Percentiles rank a stretch among this genome's conserved stretches.
Evolutionary conservation across 129 eudicot genomes (phyloP).

Genomic region (Escallonia rubra): DNA sequence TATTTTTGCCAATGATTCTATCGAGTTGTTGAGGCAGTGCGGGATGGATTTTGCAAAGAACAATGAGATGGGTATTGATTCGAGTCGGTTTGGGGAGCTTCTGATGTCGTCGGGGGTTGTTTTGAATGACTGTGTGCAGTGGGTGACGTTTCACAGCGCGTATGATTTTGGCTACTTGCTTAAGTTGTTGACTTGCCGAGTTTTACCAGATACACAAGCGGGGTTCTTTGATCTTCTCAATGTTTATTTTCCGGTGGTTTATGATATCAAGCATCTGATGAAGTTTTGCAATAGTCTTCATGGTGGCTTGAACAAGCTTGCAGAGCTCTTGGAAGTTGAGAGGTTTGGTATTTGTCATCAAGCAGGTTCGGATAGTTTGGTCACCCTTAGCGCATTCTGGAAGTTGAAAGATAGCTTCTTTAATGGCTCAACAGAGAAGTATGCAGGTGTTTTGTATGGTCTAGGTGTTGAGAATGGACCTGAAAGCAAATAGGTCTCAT

Average conservation of each 20-base stretch:
- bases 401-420: constrained; percentile 63
- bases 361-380: constrained; percentile 72
- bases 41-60: constrained; percentile 68
- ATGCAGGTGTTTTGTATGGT: constrained; percentile 75
- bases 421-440: constrained; percentile 49
- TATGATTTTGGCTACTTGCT: constrained; percentile 78
- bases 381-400: constrained; percentile 51
- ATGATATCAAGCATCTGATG: constrained; percentile 71
- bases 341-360: constrained; percentile 63
- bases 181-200: constrained; percentile 50
- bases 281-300: constrained; percentile 70
- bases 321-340: constrained; percentile 62
- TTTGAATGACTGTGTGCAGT: constrained; percentile 50
- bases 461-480: constrained; percentile 61
- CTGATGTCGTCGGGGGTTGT: constrained; percentile 73
- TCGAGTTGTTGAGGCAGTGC: constrained; percentile 57
- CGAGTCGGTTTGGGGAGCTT: constrained; percentile 61
- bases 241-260: constrained; percentile 57
- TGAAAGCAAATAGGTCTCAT: constrained; percentile 38
- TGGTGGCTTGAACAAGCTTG: constrained; percentile 70
- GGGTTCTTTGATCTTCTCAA: constrained; percentile 67
- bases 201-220: constrained; percentile 47
- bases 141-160: constrained; percentile 74
- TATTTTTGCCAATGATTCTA: constrained; percentile 63
- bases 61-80: constrained; percentile 61